These are phyloP conservation scores for Leishmania gerbilli DNA, from an alignment of 208 protist species.

Conservation along the genomic window DNA sequence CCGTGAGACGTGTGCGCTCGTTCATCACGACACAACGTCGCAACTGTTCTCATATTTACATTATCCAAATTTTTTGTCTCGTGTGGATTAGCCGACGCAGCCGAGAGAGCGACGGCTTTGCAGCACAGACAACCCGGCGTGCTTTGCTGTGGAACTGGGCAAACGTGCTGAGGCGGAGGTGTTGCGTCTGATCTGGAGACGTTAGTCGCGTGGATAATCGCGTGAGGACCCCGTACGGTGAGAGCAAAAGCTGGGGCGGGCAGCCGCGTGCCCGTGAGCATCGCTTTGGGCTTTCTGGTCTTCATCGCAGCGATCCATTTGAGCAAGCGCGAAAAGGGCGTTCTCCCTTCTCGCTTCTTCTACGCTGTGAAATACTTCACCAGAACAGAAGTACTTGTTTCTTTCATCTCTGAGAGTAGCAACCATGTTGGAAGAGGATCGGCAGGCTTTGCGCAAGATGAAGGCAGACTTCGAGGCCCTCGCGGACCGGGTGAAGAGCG, in stretches of 20 bases:
- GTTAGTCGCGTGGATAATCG: not conserved
- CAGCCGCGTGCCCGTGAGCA: not conserved
- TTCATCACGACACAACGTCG: not conserved
- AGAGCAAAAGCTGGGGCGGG: not conserved
- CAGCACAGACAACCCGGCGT: no score
- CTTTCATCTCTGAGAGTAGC: not conserved
- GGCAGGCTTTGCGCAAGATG: constrained; percentile 77
- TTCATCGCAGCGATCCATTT: not conserved
- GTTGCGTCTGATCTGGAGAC: not conserved
- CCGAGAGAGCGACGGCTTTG: not conserved
- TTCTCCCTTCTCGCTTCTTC: no score
- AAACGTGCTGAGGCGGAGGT: not conserved
- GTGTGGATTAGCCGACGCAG: not conserved
- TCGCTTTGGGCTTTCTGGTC: not conserved
- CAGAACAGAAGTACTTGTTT: not conserved
- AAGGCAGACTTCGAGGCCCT: constrained; percentile 87
- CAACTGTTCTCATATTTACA: not conserved
- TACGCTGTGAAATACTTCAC: not conserved
- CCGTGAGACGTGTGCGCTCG: not conserved
- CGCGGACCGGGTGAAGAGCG: constrained; percentile 61
- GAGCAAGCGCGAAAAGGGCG: not conserved
- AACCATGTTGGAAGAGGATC: constrained; percentile 82
- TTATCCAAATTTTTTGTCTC: not conserved
- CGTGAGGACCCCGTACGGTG: not conserved
- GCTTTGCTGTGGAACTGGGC: not conserved